A percentile compares a stretch with the other conserved stretches of the same genome.
phyloP scores from a whole-genome alignment of 2,329 filamentous ascomycete species.

The Stagonosporopsis tanaceti region DNA sequence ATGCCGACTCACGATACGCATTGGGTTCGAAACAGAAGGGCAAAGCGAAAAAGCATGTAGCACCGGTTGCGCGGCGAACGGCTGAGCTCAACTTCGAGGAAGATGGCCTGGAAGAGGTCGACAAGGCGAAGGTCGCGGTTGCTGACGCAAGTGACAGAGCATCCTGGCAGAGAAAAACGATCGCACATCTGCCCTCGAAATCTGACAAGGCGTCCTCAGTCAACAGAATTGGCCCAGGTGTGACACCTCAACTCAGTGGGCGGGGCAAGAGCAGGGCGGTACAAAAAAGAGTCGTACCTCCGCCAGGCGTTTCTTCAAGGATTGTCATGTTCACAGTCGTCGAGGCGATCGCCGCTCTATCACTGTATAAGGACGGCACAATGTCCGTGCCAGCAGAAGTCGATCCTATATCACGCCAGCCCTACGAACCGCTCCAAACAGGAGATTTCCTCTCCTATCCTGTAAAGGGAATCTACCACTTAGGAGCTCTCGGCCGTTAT shows the following conservation, averaged over 20 bases:
- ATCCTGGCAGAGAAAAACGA: not conserved
- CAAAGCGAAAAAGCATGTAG: not conserved
- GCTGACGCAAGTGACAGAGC: not conserved
- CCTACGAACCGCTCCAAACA: conserved; percentile 13
- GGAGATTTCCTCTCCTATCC: conserved; percentile 22
- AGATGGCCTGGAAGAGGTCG: conserved; percentile 12
- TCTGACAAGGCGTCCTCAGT: not conserved
- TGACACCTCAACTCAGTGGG: not conserved
- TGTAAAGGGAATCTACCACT: conserved; percentile 20
- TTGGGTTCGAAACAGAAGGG: conserved; percentile 7
- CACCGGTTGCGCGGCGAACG: conserved; percentile 1
- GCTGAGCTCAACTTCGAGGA: conserved; percentile 15
- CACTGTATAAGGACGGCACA: conserved; percentile 6
- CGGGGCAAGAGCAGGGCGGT: not conserved
- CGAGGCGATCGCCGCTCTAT: conserved; percentile 20
- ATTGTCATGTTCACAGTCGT: conserved; percentile 23
- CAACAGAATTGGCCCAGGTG: not conserved
- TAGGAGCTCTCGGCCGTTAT: conserved; percentile 26
- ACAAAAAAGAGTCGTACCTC: not conserved
- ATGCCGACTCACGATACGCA: conserved; percentile 14
- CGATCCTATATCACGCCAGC: conserved; percentile 9
- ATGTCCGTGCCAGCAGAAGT: conserved; percentile 5
- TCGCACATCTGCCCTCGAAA: not conserved
- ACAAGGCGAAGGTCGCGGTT: conserved; percentile 9
- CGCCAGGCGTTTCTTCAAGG: not conserved